phyloP scores from a whole-genome alignment of 2,329 filamentous ascomycete species.

The Chaetomiaceae sp. region DNA sequence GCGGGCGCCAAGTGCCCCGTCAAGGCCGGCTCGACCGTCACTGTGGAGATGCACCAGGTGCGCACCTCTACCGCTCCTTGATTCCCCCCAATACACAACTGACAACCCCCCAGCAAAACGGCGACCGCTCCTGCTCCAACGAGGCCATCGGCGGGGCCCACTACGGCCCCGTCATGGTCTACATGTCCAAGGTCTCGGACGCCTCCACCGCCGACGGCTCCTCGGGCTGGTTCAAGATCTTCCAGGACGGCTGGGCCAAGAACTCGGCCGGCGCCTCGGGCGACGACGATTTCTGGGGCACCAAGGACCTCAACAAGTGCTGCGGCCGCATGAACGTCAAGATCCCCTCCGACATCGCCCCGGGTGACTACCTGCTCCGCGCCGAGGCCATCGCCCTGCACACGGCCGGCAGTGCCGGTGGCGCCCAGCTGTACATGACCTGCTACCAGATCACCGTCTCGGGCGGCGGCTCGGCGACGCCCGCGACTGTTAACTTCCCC shows the following conservation, averaged over 20 bases:
- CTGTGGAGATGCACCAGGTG: constrained; percentile 54
- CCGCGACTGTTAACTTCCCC: constrained; percentile 37
- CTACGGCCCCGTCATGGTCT: constrained; percentile 47
- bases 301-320: constrained; percentile 39
- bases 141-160: constrained; percentile 51
- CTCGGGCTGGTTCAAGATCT: constrained; percentile 50
- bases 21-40: constrained; percentile 45
- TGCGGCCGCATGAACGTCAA: constrained; percentile 38
- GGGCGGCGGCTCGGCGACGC: constrained; percentile 29
- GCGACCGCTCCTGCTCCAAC: constrained; percentile 39
- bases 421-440: constrained; percentile 38
- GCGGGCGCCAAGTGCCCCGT: constrained; percentile 43
- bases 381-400: constrained; percentile 48
- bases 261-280: constrained; percentile 33
- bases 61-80: background rate
- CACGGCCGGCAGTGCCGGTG: constrained; percentile 33
- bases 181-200: constrained; percentile 46
- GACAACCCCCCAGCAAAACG: constrained; percentile 32
- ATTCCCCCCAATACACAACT: background rate
- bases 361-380: constrained; percentile 43
- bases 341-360: constrained; percentile 31
- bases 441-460: constrained; percentile 36
- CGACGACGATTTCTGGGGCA: constrained; percentile 44
- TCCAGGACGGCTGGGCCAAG: constrained; percentile 40
- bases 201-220: constrained; percentile 41